A percentile compares a stretch with the other conserved stretches of the same genome.
phyloP scores from a whole-genome alignment of 148 eudicot genomes.

The Drosera capensis region DNA sequence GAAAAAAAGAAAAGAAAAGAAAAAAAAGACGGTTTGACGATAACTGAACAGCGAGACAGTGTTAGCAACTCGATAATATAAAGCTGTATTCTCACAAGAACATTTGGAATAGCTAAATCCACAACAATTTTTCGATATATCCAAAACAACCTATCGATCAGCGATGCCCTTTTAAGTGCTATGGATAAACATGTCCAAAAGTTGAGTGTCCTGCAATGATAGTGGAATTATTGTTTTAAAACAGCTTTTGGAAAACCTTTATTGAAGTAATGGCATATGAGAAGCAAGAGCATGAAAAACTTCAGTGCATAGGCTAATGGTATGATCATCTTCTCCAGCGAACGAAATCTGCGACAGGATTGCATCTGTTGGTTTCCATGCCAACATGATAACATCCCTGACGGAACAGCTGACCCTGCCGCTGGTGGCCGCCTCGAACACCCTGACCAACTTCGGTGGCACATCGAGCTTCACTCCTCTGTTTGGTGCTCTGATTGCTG shows the following conservation, averaged over 20 bases:
- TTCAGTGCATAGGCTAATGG: not conserved
- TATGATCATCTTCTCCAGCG: constrained; percentile 24
- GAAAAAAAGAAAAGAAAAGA: no score
- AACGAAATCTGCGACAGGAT: constrained; percentile 75
- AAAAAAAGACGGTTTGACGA: no score
- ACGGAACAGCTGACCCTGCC: constrained; percentile 64
- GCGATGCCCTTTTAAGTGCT: no score
- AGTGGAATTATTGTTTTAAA: no score
- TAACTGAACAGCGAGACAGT: no score
- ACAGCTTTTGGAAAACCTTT: not conserved
- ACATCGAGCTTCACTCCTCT: constrained; percentile 64
- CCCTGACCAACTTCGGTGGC: constrained; percentile 58
- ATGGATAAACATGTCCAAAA: no score
- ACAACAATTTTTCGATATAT: no score
- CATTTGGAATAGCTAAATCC: no score
- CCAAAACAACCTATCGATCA: no score
- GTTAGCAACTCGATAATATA: no score
- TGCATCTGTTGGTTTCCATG: constrained; percentile 52
- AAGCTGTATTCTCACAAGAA: no score
- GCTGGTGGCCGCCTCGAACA: constrained; percentile 61
- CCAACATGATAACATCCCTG: constrained; percentile 74
- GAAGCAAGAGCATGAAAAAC: not conserved
- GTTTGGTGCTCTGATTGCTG: constrained; percentile 66
- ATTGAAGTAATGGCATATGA: not conserved
- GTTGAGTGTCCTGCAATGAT: no score